A percentile compares a stretch with the other conserved stretches of the same genome.
Evolutionary conservation across 768 basidiomycete genomes (phyloP).

Genomic region (Agaricus blazei): DNA sequence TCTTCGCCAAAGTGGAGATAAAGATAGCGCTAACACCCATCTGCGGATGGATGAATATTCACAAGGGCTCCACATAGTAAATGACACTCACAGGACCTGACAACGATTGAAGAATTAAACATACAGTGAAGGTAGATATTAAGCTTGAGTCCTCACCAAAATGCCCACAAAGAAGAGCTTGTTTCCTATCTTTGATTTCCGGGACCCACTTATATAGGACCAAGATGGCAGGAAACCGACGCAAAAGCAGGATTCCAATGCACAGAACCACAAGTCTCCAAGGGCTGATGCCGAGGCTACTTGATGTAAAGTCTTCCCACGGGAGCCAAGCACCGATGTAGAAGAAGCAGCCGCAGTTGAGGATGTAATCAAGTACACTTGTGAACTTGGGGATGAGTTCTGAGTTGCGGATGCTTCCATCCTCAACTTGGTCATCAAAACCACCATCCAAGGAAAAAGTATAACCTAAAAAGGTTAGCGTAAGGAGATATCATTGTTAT

Average conservation of each 20-base stretch:
- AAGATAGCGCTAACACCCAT: conserved; percentile 95
- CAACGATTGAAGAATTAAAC: background rate
- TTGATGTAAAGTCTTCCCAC: conserved; percentile 50
- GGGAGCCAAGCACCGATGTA: conserved; percentile 89
- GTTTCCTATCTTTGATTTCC: conserved; percentile 78
- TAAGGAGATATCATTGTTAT: background rate
- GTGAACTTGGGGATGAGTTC: conserved; percentile 89
- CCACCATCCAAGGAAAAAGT: conserved; percentile 92
- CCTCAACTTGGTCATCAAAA: conserved; percentile 75
- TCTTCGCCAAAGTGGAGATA: conserved; percentile 69
- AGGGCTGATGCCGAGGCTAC: conserved; percentile 56
- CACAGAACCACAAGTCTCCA: conserved; percentile 70
- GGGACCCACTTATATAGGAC: conserved; percentile 80
- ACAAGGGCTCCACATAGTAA: background rate
- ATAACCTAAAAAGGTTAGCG: conserved; percentile 45
- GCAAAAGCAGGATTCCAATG: conserved; percentile 62
- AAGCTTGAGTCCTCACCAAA: conserved; percentile 52
- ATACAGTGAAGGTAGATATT: background rate
- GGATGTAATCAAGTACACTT: conserved; percentile 77
- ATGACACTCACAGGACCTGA: conserved; percentile 46
- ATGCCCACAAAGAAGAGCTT: conserved; percentile 89
- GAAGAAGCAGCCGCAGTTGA: conserved; percentile 77
- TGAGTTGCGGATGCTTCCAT: conserved; percentile 33
- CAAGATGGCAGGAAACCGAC: conserved; percentile 78
- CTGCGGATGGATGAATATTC: conserved; percentile 24